Conservation (phyloP, 2,329 filamentous ascomycete genomes). For the Claviceps purpurea region DNA sequence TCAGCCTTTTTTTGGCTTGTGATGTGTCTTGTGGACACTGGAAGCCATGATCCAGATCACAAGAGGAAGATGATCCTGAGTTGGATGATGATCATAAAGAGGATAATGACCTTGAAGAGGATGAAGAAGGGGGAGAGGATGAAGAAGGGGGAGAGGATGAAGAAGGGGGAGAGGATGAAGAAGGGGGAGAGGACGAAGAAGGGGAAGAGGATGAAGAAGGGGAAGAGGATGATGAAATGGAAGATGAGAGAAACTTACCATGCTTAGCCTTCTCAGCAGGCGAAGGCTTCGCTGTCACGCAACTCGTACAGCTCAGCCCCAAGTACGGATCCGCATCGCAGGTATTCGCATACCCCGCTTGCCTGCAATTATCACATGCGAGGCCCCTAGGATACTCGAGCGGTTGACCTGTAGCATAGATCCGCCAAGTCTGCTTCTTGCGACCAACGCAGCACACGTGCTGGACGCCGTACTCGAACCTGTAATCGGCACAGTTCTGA, state of each 20-base stretch:
- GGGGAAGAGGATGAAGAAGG: background rate
- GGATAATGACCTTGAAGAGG: too few species aligned
- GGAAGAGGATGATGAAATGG: background rate
- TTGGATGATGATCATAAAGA: too few species aligned
- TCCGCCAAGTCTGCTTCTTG: conserved; percentile 4
- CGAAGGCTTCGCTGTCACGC: conserved; percentile 5
- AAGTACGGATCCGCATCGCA: conserved; percentile 14
- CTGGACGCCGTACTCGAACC: background rate
- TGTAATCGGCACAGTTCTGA: conserved; percentile 14
- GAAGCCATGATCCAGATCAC: too few species aligned
- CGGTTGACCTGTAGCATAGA: conserved; percentile 9
- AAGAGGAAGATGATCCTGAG: too few species aligned
- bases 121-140: too few species aligned
- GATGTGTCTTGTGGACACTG: too few species aligned
- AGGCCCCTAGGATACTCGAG: conserved; percentile 4
- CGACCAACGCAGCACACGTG: conserved; percentile 7
- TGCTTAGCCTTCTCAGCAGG: conserved; percentile 4
- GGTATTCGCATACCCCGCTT: background rate
- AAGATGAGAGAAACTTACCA: background rate
- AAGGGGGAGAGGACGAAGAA: background rate
- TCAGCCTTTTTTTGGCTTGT: too few species aligned
- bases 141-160: background rate
- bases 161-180: background rate
- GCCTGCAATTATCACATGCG: conserved; percentile 9
- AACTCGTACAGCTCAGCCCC: conserved; percentile 9